phyloP scores from a whole-genome alignment of 1,139 yeast species.

The Magnusiomyces paraingens region DNA sequence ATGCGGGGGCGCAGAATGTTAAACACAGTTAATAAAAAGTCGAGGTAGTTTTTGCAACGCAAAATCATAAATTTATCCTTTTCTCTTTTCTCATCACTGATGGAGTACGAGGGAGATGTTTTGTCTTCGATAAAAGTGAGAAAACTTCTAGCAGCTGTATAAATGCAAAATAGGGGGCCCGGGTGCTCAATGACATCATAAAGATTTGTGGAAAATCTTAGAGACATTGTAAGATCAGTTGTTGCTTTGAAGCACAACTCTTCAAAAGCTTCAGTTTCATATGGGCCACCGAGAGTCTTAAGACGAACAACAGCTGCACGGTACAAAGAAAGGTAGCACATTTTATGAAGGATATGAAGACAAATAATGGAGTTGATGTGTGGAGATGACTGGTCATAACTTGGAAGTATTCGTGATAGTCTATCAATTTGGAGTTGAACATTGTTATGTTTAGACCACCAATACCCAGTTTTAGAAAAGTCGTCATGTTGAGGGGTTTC shows the following conservation, averaged over 20 bases:
- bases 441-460: constrained; percentile 21
- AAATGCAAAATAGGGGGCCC: constrained; percentile 21
- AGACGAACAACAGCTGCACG: constrained; percentile 16
- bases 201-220: constrained; percentile 20
- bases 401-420: constrained; percentile 17
- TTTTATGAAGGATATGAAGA: constrained; percentile 21
- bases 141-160: constrained; percentile 25
- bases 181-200: constrained; percentile 18
- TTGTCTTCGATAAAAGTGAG: constrained; percentile 20
- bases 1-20: constrained; percentile 17
- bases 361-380: constrained; percentile 13
- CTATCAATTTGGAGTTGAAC: constrained; percentile 17
- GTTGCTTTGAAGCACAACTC: constrained; percentile 22
- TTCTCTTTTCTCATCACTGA: background rate
- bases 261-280: constrained; percentile 17
- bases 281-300: constrained; percentile 12
- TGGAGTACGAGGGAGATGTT: background rate
- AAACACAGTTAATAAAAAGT: constrained; percentile 23
- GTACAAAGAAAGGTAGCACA: constrained; percentile 22
- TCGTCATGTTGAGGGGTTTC: constrained; percentile 15
- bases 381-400: background rate
- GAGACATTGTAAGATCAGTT: constrained; percentile 20
- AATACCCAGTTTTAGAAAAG: constrained; percentile 16
- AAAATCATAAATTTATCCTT: background rate
- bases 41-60: constrained; percentile 19